Evolutionary conservation across 2,329 filamentous ascomycete species (phyloP), one percentile per base, ranked within the genome.

Genomic region (Xylaria sp.): DNA sequence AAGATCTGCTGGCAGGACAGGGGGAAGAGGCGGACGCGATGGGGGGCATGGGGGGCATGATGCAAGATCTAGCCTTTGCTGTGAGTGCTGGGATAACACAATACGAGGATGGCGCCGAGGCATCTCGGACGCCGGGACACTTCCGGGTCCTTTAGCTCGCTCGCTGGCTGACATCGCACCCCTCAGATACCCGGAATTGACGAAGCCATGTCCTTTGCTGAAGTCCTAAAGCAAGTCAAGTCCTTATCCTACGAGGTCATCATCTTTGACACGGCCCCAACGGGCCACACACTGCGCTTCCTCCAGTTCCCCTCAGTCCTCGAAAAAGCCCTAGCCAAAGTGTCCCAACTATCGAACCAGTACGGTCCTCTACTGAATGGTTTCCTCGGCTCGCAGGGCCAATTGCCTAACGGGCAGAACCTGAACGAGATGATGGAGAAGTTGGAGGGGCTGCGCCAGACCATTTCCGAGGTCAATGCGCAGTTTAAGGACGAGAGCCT

Each of bases 211-310:
- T 98, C 94, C 65, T 99, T 99, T 79, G 96, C 96, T 80, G 96
- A 99, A 84, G 96, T 99, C 72, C 88, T 99, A 77, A 99, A 99
- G 83, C 96, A 99, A 83, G 96, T 99, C 84, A 98, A 98, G 84
- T 97, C 93, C 48, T 92, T 98, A 79, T 97, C 94, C 58, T 99
- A 99, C 88, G 96, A 98, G 81, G 93, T 95, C 77, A 98, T 99
- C 83, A 93, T 99, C 81, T 99, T 99, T 88, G 96, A 99, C 82
- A 99, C 96, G 39, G 96, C 96, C 3, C 96, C 96, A 17, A 99
- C 96, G 17, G 96, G 96, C 74, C 96, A 99, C 86, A 99, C 96
- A 1, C 90, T 99, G 69, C 95, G 96, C 76, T 99, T 99, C 87
- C 89, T 99, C 67, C 96, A 99, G 80, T 99, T 99, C 84, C 96